phyloP scores from a whole-genome alignment of 805 yeast species.

The Metschnikowia henanensis region DNA sequence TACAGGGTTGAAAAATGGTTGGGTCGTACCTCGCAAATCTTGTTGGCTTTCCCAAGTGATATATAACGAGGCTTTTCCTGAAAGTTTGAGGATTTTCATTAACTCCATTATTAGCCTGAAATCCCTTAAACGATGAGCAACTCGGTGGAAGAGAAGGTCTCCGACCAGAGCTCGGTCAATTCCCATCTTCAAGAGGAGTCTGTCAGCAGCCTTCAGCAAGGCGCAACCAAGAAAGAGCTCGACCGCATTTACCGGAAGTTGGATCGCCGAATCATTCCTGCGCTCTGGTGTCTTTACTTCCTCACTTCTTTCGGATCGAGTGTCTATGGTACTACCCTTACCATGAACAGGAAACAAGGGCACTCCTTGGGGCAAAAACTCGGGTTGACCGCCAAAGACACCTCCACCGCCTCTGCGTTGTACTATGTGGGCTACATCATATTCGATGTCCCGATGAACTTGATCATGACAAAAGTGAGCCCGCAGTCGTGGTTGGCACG shows the following conservation, averaged over 20 bases:
- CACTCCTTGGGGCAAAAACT: constrained; percentile 62
- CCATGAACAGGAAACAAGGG: constrained; percentile 65
- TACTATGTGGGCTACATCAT: constrained; percentile 81
- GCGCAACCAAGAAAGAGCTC: constrained; percentile 27
- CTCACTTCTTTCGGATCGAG: constrained; percentile 75
- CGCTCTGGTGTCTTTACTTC: constrained; percentile 78
- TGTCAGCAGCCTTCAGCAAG: constrained; percentile 1
- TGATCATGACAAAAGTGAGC: constrained; percentile 76
- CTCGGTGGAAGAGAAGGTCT: constrained; percentile 3
- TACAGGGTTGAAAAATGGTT: constrained; percentile 7
- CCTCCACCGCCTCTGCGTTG: constrained; percentile 75
- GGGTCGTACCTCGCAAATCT: neutral
- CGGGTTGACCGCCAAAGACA: constrained; percentile 52
- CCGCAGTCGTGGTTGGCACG: constrained; percentile 87
- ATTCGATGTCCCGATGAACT: constrained; percentile 87
- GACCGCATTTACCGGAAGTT: constrained; percentile 60
- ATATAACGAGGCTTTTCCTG: neutral
- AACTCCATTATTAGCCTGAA: no score
- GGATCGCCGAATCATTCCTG: constrained; percentile 75
- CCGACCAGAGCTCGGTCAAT: constrained; percentile 3
- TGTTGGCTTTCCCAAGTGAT: constrained; percentile 1
- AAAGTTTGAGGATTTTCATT: neutral
- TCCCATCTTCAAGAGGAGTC: constrained; percentile 13
- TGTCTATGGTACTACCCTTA: constrained; percentile 75
- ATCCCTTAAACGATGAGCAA: neutral